Base-by-base conservation (phyloP, 1,139 yeast species). In the Nematodospora anomalae region DNA sequence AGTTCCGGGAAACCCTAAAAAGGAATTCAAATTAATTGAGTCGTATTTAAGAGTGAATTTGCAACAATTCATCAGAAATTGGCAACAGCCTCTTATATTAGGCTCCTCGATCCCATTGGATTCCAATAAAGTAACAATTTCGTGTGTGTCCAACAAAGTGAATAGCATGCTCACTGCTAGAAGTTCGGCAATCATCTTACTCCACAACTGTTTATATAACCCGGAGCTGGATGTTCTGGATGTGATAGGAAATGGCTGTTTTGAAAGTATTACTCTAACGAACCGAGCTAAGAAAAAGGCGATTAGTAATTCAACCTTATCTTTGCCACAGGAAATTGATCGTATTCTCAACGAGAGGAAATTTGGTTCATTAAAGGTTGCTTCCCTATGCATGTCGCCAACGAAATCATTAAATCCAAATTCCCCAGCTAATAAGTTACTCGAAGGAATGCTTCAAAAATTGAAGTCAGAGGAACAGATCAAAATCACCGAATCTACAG, bases 381-480 rank as follows among this genome's bases (percentile, higher is more conserved):
- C 30, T 18, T 28, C 33, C 9, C n/a, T 16, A 15, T 24, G 23
- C 8, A 21, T 26, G 16, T 15, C 16, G 4, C 24, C 28, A n/a
- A 18, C 27, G 12, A 25, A 26, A 22, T 18, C 32, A 11, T n/a
- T 25, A 18, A 20, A 34, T 29, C 18, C 37, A 27, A 28, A 29
- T 14, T 34, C 33, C 5, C 26, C 33, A 10, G 30, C 33, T 3
- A 18, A 18, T 8, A 34, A 26, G 20, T 14, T 28, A 12, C 10
- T 34, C n/a, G 33, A 34, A 8, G 30, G 29, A 25, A 20, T 29
- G 29, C 32, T 24, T 11, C 25, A 28, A 21, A 18, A 16, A 3
- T 13, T 6, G n/a, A 16, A 26, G 6, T 18, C 20, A 3, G 11
- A 24, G 3, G 32, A 33, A 9, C 3, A 5, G 7, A 21, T 34